A percentile compares a stretch with the other conserved stretches of the same genome.
These are phyloP conservation scores for Glarea lozoyensis DNA, from an alignment of 495 filamentous ascomycete genomes.

Conservation along the genomic window DNA sequence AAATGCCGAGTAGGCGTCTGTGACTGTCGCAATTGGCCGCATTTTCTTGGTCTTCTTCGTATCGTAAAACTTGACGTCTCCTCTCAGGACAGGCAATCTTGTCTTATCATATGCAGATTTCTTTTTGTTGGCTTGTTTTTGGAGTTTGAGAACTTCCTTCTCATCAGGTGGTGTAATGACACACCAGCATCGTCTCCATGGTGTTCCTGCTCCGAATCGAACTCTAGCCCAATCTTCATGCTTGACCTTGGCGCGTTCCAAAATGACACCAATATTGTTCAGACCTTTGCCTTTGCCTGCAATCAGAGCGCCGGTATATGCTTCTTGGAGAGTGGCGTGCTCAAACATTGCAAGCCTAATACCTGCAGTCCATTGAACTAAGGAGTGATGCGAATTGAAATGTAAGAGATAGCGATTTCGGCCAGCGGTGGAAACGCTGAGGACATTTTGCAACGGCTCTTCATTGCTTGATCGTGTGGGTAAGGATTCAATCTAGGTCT, in stretches of 20 bases:
- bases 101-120: conserved; percentile 71
- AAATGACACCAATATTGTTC: conserved; percentile 79
- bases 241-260: conserved; percentile 66
- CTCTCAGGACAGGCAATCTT: conserved; percentile 55
- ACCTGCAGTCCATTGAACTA: conserved; percentile 92
- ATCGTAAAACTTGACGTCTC: conserved; percentile 91
- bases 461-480: conserved; percentile 69
- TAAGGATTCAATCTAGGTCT: conserved; percentile 71
- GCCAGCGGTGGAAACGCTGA: conserved; percentile 90
- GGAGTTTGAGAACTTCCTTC: conserved; percentile 76
- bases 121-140: conserved; percentile 75
- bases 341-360: conserved; percentile 95
- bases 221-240: conserved; percentile 94
- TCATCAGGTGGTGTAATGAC: conserved; percentile 87
- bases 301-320: conserved; percentile 92
- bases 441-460: conserved; percentile 79
- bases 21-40: conserved; percentile 81
- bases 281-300: conserved; percentile 85
- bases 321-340: conserved; percentile 85
- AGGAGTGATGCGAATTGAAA: conserved; percentile 88
- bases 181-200: conserved; percentile 95
- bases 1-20: conserved; percentile 83
- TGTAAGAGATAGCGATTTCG: conserved; percentile 92
- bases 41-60: conserved; percentile 90
- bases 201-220: conserved; percentile 90